Base-by-base conservation (phyloP, 768 basidiomycete genomes). In the Boletales sp. region DNA sequence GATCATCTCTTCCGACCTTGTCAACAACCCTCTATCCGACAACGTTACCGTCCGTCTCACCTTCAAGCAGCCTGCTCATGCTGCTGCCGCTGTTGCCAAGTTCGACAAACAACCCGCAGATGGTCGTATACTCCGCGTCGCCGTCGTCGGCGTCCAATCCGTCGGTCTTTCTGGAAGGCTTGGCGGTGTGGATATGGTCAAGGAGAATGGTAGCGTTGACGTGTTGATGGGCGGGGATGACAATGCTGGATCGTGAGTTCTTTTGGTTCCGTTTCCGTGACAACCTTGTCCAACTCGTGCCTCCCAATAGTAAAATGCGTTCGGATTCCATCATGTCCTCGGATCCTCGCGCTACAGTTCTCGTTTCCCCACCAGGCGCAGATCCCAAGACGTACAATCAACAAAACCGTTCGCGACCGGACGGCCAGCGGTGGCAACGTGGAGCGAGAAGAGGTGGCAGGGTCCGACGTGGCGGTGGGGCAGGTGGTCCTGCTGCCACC, bases 71-170 rank as follows among this genome's bases (percentile, higher is more conserved):
- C 69, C 82, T 1, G 62, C 74, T 0, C 75, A 83, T 38, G 91
- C 90, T 0, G 69, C 78, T 10, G 74, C 78, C 8, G 86, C 90
- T 8, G 82, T 93, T 7, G 64, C 77, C 57, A 85, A 85, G 60
- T 94, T 90, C 66, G 70, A 94, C 69, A 83, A 82, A 31, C 86
- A 88, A 52, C 83, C 85, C 17, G 91, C 91, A 3, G 91, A 94
- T 52, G 91, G 90, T 1, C 84, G 84, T 53, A 78, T 79, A 9
- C 70, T 93, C 40, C 78, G 73, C 7, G 87, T 93, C 7, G 68
- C 69, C 45, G 67, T 90, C 43, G 75, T 90, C 13, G 86, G 84
- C 10, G 75, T 74, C 1, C 71, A 75, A 51, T 75, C 78, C 1
- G 75, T 79, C 8, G 69, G 80, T 0, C 71, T 89, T 2, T 75